Evolutionary conservation across 1,284 basidiomycete species (phyloP).

Genomic region (Ganoderma lucidum): DNA sequence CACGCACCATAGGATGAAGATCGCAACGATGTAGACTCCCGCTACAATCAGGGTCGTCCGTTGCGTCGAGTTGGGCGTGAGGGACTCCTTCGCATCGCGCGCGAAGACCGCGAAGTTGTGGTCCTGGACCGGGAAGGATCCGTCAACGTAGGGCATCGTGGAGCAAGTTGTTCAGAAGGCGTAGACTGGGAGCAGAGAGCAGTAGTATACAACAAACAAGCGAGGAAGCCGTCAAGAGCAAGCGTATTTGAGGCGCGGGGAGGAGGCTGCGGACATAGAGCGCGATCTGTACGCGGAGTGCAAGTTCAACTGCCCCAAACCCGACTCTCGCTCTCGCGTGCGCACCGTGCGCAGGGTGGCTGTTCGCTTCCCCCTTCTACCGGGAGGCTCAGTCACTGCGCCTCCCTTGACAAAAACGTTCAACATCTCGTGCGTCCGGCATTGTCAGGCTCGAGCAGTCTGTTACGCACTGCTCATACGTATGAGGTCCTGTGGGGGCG

Average conservation of each 20-base stretch:
- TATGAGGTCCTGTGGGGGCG: neutral
- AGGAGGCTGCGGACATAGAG: constrained; percentile 24
- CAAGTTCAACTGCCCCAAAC: neutral
- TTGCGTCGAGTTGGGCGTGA: constrained; percentile 79
- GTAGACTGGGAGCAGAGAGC: constrained; percentile 14
- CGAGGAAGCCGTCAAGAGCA: constrained; percentile 6
- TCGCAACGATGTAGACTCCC: constrained; percentile 73
- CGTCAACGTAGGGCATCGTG: constrained; percentile 31
- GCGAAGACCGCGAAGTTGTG: constrained; percentile 43
- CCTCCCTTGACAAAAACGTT: neutral
- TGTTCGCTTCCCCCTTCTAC: neutral
- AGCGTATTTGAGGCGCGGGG: neutral
- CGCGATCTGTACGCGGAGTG: neutral
- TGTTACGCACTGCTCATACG: neutral
- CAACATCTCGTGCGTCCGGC: neutral
- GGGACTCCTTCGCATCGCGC: constrained; percentile 45
- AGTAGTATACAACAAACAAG: constrained; percentile 17
- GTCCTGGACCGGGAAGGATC: constrained; percentile 29
- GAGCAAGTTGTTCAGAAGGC: constrained; percentile 25
- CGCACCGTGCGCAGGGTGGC: neutral
- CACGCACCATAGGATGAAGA: constrained; percentile 78
- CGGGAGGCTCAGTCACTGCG: neutral
- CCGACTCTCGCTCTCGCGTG: neutral
- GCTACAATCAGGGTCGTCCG: constrained; percentile 81
- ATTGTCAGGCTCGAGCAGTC: neutral